Base-by-base conservation (phyloP, 2,329 filamentous ascomycete species). In the Rutstroemia sp. region DNA sequence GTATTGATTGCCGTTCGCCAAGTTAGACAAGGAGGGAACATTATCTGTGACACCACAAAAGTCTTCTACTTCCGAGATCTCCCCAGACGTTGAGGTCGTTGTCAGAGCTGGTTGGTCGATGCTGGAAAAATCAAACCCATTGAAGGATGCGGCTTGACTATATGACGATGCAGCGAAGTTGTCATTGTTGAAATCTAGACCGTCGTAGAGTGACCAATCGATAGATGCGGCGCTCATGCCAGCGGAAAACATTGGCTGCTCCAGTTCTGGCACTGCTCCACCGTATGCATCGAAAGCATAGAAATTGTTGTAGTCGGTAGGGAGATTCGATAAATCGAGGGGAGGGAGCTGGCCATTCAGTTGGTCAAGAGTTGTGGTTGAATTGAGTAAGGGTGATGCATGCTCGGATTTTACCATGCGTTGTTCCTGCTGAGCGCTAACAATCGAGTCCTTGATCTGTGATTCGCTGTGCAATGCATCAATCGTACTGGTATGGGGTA, bases 1-100 rank as follows among this genome's bases (percentile, higher is more conserved):
- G 61, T 69, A 69, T 55, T 69, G 63, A 57, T 75, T 72, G 51
- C 30, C 30, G 4, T 72, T 73, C 51, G 77, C 70, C 58, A 79
- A 60, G 48, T 62, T 59, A 57, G 63, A 67, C 51, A 64, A 64
- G 51, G 59, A 60, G 19, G 55, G 51, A 45, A 48, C 70, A 36
- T 73, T 72, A 60, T 75, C 73, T 60, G 72, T 72, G 42, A 73
- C 69, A 21, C 71, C 70, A 23, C 72, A 68, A 50, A 78, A 77
- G 61, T 86, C 83, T 59, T 86, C 84, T 5, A 82, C 81, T 67
- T 86, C 83, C 9, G 83, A 86, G 8, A 86, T 82, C 58, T 87
- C 83, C 38, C 83, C 83, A 12, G 83, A 87, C 8, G 81, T 85
- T 9, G 81, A 82, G 1, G 79, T 80, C 51, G 75, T 76, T 59